phyloP scores from a whole-genome alignment of 108 stramenopile genomes.

The Nitzschia sp. region DNA sequence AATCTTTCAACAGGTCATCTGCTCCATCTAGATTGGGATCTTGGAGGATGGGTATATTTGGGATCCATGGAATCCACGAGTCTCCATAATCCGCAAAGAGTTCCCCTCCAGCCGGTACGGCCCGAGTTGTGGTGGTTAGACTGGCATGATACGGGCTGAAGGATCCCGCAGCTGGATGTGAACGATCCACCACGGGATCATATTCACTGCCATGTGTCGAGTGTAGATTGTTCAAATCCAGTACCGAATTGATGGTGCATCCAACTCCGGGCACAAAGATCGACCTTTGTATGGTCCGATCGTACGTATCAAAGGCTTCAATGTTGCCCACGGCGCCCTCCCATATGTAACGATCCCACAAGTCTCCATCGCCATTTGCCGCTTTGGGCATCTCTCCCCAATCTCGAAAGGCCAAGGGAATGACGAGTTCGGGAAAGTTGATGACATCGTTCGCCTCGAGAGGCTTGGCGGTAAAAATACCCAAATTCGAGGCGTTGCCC shows the following conservation, averaged over 20 bases:
- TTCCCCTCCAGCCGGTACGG: slow-evolving; percentile 57
- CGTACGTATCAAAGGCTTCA: slow-evolving; percentile 37
- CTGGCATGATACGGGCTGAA: slow-evolving; percentile 62
- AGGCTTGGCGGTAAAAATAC: slow-evolving; percentile 46
- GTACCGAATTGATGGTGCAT: slow-evolving; percentile 49
- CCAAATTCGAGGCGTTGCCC: slow-evolving; percentile 31
- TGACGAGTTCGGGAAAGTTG: slow-evolving; percentile 47
- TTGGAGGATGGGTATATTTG: slow-evolving; percentile 38
- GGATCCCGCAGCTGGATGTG: slow-evolving; percentile 64
- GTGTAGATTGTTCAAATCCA: slow-evolving; percentile 51
- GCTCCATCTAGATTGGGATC: slow-evolving; percentile 41
- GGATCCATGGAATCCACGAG: slow-evolving; percentile 58
- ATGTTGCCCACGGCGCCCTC: slow-evolving; percentile 31
- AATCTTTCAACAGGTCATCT: slow-evolving; percentile 37
- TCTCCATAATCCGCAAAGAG: slow-evolving; percentile 72
- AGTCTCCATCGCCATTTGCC: slow-evolving; percentile 36
- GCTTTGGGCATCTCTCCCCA: slow-evolving; percentile 25
- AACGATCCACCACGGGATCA: slow-evolving; percentile 49
- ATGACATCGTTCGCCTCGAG: slow-evolving; percentile 26
- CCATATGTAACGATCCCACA: slow-evolving; percentile 68
- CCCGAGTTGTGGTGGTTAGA: slow-evolving; percentile 23
- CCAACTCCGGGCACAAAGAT: slow-evolving; percentile 63
- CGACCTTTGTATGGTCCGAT: slow-evolving; percentile 12
- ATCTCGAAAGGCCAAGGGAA: slow-evolving; percentile 53
- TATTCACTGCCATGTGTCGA: slow-evolving; percentile 39